A percentile compares a stretch with the other conserved stretches of the same genome.
Conservation (phyloP, 1,139 yeast species). For the Entelexis paramagnoliae region DNA sequence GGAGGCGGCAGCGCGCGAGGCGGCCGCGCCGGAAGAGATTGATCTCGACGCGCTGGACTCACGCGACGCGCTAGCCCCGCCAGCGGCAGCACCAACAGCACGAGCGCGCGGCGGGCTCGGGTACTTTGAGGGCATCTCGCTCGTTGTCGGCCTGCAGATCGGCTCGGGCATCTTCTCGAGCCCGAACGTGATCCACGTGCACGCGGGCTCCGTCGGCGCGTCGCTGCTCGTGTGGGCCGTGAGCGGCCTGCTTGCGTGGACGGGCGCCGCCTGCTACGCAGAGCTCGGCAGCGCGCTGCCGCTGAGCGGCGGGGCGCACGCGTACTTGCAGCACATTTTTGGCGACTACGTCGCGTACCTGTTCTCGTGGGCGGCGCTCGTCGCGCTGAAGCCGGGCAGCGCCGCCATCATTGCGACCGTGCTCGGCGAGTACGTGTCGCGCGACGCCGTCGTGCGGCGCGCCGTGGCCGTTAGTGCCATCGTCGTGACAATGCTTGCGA, state of each 20-base stretch:
- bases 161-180: conserved; percentile 40
- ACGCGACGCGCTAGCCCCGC: too few species aligned
- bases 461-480: conserved; percentile 31
- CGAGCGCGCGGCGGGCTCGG: neutral
- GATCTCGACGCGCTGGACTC: too few species aligned
- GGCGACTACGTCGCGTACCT: conserved; percentile 35
- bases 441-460: conserved; percentile 28
- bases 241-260: conserved; percentile 38
- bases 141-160: conserved; percentile 37
- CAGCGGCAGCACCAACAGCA: too few species aligned
- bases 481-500: conserved; percentile 28
- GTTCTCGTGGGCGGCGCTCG: conserved; percentile 36
- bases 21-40: too few species aligned
- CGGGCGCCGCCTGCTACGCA: conserved; percentile 38
- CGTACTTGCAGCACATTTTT: conserved; percentile 34
- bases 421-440: conserved; percentile 33
- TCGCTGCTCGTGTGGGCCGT: conserved; percentile 34
- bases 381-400: conserved; percentile 36
- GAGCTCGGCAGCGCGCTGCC: conserved; percentile 38
- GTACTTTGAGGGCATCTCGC: conserved; percentile 33
- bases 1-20: too few species aligned
- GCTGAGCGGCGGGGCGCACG: conserved; percentile 37
- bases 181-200: conserved; percentile 34
- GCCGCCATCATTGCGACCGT: conserved; percentile 37
- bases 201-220: conserved; percentile 35